Evolutionary conservation across 179 eudicot genomes (phyloP).

Genomic region (Drosera spatulata): DNA sequence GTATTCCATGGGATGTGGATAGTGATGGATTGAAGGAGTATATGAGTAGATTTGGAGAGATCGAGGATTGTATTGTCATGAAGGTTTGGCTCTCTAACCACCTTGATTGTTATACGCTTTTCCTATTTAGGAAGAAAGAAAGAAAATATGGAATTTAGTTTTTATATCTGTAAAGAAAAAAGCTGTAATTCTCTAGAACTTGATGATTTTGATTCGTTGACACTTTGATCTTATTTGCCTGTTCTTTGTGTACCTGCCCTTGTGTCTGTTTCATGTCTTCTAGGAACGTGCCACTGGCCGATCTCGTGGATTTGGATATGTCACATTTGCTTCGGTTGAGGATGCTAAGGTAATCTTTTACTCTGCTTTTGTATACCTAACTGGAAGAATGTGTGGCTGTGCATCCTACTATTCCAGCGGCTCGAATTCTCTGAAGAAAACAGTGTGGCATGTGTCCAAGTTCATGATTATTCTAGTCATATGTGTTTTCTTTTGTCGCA

Average conservation of each 20-base stretch:
- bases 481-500: slow-evolving; percentile 13
- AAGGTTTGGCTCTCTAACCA: slow-evolving; percentile 34
- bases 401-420: neutral
- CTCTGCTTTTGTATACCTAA: neutral
- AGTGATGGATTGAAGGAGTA: slow-evolving; percentile 87
- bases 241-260: slow-evolving; percentile 1
- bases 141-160: too few species aligned
- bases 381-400: neutral
- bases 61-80: slow-evolving; percentile 98
- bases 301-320: slow-evolving; percentile 99
- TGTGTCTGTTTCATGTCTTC: neutral
- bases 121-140: neutral
- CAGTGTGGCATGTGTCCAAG: too few species aligned
- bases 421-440: too few species aligned
- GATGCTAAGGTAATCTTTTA: slow-evolving; percentile 68
- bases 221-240: neutral
- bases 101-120: neutral
- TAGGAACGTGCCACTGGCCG: slow-evolving; percentile 87
- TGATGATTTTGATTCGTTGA: too few species aligned
- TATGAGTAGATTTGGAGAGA: slow-evolving; percentile 83
- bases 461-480: neutral
- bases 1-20: slow-evolving; percentile 96
- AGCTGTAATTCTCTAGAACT: too few species aligned
- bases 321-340: slow-evolving; percentile 66
- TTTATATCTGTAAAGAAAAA: too few species aligned